Evolutionary conservation across 192 early-diverging fungal species (phyloP).

Genomic region (Umbelopsis sp.): DNA sequence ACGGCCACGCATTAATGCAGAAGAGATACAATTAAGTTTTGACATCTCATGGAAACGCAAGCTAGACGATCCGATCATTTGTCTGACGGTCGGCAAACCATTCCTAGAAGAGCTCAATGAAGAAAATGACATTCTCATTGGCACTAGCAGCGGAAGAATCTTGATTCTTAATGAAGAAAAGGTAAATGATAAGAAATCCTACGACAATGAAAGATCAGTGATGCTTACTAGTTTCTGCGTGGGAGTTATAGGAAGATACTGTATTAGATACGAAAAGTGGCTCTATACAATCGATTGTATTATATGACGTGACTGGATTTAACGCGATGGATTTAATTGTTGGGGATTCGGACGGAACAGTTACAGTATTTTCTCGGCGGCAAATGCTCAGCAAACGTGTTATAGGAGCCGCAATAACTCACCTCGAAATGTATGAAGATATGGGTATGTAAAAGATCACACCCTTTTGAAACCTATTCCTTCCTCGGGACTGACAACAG

Average conservation of each 20-base stretch:
- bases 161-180: conserved; percentile 38
- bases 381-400: conserved; percentile 34
- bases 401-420: conserved; percentile 25
- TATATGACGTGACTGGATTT: conserved; percentile 37
- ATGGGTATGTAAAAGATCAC: conserved; percentile 10
- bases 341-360: conserved; percentile 37
- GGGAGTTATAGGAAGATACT: conserved; percentile 23
- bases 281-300: conserved; percentile 33
- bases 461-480: not conserved
- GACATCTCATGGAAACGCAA: conserved; percentile 27
- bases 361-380: conserved; percentile 33
- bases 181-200: conserved; percentile 1
- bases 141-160: conserved; percentile 31
- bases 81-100: conserved; percentile 35
- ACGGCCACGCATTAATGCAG: not conserved
- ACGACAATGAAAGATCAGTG: not conserved
- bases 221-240: not conserved
- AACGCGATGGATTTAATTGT: conserved; percentile 32
- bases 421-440: conserved; percentile 32
- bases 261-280: conserved; percentile 44
- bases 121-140: conserved; percentile 39
- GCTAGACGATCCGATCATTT: conserved; percentile 33
- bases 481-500: not conserved
- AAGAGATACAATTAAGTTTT: not conserved
- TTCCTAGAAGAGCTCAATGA: conserved; percentile 36